phyloP scores from a whole-genome alignment of 129 eudicot species.

The Daucus carota region DNA sequence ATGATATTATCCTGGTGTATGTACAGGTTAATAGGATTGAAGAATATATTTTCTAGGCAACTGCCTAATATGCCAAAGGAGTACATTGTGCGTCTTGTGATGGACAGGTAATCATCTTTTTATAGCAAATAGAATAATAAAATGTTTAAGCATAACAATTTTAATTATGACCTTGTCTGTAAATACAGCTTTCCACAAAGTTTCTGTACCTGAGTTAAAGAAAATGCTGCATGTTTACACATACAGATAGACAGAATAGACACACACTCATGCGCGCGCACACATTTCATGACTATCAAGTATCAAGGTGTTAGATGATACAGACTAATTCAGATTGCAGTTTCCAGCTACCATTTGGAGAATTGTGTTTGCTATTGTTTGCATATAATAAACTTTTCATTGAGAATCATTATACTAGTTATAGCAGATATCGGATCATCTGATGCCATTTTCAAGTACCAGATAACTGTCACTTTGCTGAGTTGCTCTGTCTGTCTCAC shows the following conservation, averaged over 20 bases:
- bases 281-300: background rate
- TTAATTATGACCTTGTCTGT: background rate
- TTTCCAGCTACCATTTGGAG: background rate
- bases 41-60: slow-evolving; percentile 90
- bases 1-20: background rate
- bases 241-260: too few relatives aligned
- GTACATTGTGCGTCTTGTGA: slow-evolving; percentile 94
- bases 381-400: background rate
- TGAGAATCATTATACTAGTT: background rate
- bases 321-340: background rate
- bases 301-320: background rate
- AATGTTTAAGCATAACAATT: background rate
- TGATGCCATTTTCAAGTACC: background rate
- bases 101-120: slow-evolving; percentile 65
- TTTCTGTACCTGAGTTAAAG: background rate
- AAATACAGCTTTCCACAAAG: background rate
- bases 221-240: too few relatives aligned
- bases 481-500: background rate
- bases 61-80: slow-evolving; percentile 99
- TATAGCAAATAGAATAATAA: background rate
- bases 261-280: too few relatives aligned
- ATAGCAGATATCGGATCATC: background rate
- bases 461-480: background rate
- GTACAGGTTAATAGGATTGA: slow-evolving; percentile 89
- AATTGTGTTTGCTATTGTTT: background rate